Conservation (phyloP, 2,329 filamentous ascomycete species). For the Arthrobotrys sinensis region DNA sequence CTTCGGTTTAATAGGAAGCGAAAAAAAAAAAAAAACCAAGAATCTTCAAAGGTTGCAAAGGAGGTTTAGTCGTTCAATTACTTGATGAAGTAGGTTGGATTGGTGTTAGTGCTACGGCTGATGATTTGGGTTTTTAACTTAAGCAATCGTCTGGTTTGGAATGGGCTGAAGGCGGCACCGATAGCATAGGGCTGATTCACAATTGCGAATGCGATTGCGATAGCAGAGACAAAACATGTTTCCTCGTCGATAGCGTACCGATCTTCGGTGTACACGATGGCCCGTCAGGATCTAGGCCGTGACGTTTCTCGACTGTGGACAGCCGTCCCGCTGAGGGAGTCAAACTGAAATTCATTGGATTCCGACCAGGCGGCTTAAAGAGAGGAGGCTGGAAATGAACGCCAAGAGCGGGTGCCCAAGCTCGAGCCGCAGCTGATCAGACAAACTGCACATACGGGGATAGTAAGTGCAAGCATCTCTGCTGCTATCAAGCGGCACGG, state of each 20-base stretch:
- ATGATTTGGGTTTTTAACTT: not conserved
- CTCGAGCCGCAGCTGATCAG: slow-evolving; percentile 16
- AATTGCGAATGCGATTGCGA: slow-evolving; percentile 17
- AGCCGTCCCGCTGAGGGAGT: no score
- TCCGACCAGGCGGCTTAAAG: slow-evolving; percentile 6
- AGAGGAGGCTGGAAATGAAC: slow-evolving; percentile 28
- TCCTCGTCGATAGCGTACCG: not conserved
- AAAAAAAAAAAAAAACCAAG: not conserved
- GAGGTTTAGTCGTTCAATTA: slow-evolving; percentile 5
- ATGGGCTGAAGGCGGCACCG: slow-evolving; percentile 9
- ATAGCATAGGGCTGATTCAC: slow-evolving; percentile 24
- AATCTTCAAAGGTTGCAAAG: not conserved
- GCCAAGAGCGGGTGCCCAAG: slow-evolving; percentile 14
- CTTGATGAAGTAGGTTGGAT: not conserved
- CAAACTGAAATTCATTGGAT: not conserved
- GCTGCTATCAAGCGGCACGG: slow-evolving; percentile 3
- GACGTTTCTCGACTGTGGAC: not conserved
- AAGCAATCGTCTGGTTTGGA: not conserved
- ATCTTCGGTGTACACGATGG: slow-evolving; percentile 24
- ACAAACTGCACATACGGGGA: not conserved
- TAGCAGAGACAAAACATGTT: slow-evolving; percentile 1
- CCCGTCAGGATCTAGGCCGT: not conserved
- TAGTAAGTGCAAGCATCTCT: not conserved
- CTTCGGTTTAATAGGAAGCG: not conserved
- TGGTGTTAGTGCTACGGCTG: slow-evolving; percentile 22